Conservation (phyloP, 345 rosid species). For the Linum trigynum region DNA sequence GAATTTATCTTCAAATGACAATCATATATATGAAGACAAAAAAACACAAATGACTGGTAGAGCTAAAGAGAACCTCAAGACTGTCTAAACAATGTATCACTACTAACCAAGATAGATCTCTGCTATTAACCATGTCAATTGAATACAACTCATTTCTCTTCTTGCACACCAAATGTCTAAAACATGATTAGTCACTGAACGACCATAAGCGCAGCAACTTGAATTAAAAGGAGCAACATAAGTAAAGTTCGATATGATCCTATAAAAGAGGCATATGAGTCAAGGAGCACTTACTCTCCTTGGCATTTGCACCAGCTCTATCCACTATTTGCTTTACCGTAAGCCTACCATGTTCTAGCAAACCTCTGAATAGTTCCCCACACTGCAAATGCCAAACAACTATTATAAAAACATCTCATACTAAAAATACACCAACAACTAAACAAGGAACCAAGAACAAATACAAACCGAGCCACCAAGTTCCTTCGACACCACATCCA, state of each 20-base stretch:
- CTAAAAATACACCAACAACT: neutral
- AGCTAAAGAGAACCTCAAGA: too few relatives aligned
- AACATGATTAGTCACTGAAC: neutral
- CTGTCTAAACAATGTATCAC: too few relatives aligned
- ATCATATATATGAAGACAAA: neutral
- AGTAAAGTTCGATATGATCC: neutral
- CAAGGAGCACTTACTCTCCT: conserved; percentile 33
- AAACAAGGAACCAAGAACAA: conserved; percentile 7
- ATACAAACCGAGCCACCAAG: conserved; percentile 45
- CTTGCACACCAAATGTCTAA: neutral
- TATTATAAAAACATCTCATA: neutral
- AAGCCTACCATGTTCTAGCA: conserved; percentile 81
- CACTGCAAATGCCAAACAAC: conserved; percentile 37
- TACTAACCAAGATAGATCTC: too few relatives aligned
- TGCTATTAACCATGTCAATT: too few relatives aligned
- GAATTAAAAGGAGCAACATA: neutral
- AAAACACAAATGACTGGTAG: neutral
- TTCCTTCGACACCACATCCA: conserved; percentile 37
- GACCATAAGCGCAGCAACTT: conserved; percentile 1
- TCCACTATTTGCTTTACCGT: conserved; percentile 61
- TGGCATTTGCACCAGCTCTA: conserved; percentile 30
- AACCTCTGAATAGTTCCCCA: conserved; percentile 50
- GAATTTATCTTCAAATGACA: neutral
- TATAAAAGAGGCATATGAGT: neutral
- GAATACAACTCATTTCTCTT: too few relatives aligned